Evolutionary conservation across 768 basidiomycete genomes (phyloP).

Genomic region (Mycena epipterygia): DNA sequence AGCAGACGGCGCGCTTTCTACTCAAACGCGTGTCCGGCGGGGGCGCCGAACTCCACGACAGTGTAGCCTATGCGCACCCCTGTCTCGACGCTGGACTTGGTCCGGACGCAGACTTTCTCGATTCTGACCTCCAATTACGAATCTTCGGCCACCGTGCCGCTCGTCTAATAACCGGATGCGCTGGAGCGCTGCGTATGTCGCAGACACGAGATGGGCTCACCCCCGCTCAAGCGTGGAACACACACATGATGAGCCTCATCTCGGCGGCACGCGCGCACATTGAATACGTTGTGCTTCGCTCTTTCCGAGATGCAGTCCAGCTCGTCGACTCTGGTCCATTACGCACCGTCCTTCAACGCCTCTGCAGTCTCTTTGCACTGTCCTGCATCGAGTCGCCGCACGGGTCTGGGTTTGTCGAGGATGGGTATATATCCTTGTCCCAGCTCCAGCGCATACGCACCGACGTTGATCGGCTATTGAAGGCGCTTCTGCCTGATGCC

Average conservation of each 20-base stretch:
- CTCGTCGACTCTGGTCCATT: constrained; percentile 14
- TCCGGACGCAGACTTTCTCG: neutral
- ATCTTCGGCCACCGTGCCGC: too few species aligned
- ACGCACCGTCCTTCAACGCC: constrained; percentile 29
- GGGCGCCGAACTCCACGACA: constrained; percentile 5
- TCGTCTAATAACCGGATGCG: constrained; percentile 17
- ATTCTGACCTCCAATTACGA: too few species aligned
- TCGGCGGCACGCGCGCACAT: too few species aligned
- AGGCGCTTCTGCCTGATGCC: constrained; percentile 38
- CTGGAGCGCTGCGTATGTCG: neutral
- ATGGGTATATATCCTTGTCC: constrained; percentile 18
- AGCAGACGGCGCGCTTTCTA: constrained; percentile 44
- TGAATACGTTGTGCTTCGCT: too few species aligned
- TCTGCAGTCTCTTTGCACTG: constrained; percentile 41
- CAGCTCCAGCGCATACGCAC: constrained; percentile 30
- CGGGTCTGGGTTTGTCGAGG: constrained; percentile 39
- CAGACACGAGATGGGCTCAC: neutral
- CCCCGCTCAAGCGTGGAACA: too few species aligned
- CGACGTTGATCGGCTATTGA: constrained; percentile 27
- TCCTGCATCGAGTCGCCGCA: constrained; percentile 40
- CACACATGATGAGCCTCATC: too few species aligned
- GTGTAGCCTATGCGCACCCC: constrained; percentile 8
- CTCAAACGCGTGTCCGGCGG: constrained; percentile 35
- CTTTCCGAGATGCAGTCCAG: constrained; percentile 27
- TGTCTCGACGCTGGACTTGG: neutral